Conservation (phyloP, 495 filamentous ascomycete species). For the Tuber brumale region DNA sequence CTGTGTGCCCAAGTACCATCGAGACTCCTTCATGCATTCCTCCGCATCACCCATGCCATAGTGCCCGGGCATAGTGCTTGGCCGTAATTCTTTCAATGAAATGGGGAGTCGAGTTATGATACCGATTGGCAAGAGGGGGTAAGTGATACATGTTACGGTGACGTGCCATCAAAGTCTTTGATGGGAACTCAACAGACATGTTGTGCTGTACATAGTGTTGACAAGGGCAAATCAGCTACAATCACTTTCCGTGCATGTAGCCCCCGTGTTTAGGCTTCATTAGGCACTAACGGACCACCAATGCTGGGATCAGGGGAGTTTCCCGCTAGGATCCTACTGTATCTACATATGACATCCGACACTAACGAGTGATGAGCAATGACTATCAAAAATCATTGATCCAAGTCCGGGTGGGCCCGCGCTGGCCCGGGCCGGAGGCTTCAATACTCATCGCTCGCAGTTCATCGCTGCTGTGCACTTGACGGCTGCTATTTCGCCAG, state of each 20-base stretch:
- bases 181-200: background rate
- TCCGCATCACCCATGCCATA: background rate
- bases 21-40: background rate
- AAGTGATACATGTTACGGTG: background rate
- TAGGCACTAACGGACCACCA: background rate
- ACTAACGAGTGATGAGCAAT: background rate
- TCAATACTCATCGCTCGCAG: background rate
- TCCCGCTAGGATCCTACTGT: background rate
- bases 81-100: background rate
- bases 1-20: background rate
- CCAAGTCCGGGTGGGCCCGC: background rate
- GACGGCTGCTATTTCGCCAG: background rate
- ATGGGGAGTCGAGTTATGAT: background rate
- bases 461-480: background rate
- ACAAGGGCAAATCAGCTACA: background rate
- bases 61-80: background rate
- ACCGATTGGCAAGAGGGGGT: background rate
- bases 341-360: background rate
- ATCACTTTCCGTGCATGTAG: background rate
- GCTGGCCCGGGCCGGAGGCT: background rate
- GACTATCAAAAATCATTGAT: background rate
- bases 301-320: background rate
- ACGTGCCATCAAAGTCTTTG: background rate
- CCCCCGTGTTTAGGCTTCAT: background rate
- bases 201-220: background rate